Conservation (phyloP, 1,284 basidiomycete genomes). For the Fistulina hepatica region DNA sequence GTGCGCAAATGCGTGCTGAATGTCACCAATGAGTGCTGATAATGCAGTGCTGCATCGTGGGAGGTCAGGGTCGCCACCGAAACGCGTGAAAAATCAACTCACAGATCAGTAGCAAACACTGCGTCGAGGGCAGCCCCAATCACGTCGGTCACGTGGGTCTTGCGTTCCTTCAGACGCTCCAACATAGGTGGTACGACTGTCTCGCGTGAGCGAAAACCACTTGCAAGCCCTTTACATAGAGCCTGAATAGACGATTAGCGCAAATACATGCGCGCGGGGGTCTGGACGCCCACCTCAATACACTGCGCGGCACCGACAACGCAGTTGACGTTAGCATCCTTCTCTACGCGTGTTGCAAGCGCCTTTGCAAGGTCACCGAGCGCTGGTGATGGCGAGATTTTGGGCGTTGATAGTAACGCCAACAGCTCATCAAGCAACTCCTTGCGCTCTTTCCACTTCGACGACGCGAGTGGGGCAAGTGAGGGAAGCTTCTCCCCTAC, state of each 20-base stretch:
- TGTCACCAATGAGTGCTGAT: slow-evolving; percentile 77
- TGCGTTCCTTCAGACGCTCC: slow-evolving; percentile 92
- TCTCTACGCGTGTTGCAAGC: slow-evolving; percentile 73
- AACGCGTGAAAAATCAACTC: slow-evolving; percentile 4
- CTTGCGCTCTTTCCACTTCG: slow-evolving; percentile 98
- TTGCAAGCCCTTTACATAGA: slow-evolving; percentile 80
- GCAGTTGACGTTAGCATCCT: slow-evolving; percentile 94
- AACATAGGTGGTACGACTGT: slow-evolving; percentile 71
- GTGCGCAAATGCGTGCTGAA: slow-evolving; percentile 67
- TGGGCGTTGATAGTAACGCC: slow-evolving; percentile 61
- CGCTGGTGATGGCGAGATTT: slow-evolving; percentile 71
- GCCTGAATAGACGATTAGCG: too few relatives aligned
- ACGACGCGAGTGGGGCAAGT: slow-evolving; percentile 66
- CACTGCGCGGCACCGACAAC: slow-evolving; percentile 85
- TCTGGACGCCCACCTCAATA: too few relatives aligned
- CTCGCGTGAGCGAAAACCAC: slow-evolving; percentile 63
- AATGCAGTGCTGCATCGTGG: slow-evolving; percentile 54
- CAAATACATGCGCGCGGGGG: too few relatives aligned
- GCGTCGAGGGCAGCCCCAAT: slow-evolving; percentile 86
- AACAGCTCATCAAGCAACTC: slow-evolving; percentile 83
- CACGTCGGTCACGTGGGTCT: slow-evolving; percentile 81
- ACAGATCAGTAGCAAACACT: slow-evolving; percentile 70
- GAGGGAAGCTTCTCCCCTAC: slow-evolving; percentile 67
- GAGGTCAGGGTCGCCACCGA: slow-evolving; percentile 14
- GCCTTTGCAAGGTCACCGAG: slow-evolving; percentile 67